Base-by-base conservation (phyloP, 352 stramenopile species). In the Pilasporangium apinafurcum region DNA sequence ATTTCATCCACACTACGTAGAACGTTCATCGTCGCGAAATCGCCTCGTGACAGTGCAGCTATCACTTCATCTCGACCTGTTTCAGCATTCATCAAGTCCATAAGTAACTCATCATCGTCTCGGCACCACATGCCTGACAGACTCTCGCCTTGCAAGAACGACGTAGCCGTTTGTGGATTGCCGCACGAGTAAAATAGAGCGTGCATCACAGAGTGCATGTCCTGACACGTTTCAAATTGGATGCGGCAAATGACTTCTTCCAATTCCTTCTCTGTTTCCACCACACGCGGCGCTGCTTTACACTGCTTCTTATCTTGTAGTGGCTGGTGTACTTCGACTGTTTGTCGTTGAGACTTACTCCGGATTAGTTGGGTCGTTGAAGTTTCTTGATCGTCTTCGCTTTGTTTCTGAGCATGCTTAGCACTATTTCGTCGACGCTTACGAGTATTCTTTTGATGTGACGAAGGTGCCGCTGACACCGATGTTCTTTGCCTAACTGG, bases 41-140 rank as follows among this genome's bases (percentile, higher is more conserved):
- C 56, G 1, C 68, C 68, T 27, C 36, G 52, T 18, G 29, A 44
- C 20, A 59, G 22, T 21, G 71, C 68, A 1, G 43, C 53, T 5
- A 51, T 51, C 13, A 66, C 55, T 35, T 53, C 48, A 5, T 13
- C 29, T 5, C 2, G 20, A 26, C 44, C 41, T 2, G 22, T 35
- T 3, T 34, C 13, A 0, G 27, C 32, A n/a, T 34, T 37, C 39
- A 63, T 61, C 24, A 48, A 37, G 7, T 65, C 54, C 3, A 57
- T 40, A n/a, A 87, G 53, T 24, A 84, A 45, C 21, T 65, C 28
- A 31, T 85, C 75, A 22, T 87, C 75, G 8, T 60, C 41, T 20
- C 56, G 53, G 3, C 53, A 75, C 75, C 75, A 87, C 13, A 81
- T 61, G 29, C 43, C 55, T 1, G 39, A 16, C 8, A 62, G 53